Base-by-base conservation (phyloP, 441 rosid species). In the Omphalea diandra region DNA sequence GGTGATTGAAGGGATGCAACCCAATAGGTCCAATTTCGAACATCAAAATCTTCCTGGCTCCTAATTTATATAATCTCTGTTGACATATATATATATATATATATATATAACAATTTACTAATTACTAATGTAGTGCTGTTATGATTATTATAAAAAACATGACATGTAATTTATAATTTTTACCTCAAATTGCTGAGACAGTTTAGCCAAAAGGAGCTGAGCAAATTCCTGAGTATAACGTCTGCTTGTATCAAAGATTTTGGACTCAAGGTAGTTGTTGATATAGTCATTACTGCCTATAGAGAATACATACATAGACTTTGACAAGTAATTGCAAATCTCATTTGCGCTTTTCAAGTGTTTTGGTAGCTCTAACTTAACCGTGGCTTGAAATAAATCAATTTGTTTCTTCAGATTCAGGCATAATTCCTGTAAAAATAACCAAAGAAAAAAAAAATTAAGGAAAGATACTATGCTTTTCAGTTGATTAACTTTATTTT, bases 11-110 rank as follows among this genome's bases (percentile, higher is more conserved):
- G 87, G 87, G 29, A 80, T 73, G 83, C 88, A 84, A n/a, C 1
- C 87, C 87, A 0, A 84, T 67, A 0, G 87, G 85, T 0, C 91
- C 91, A 22, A 87, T 38, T 56, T 80, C 85, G 31, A 69, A 73
- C 69, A 80, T 67, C n/a, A 83, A 69, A 0, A 84, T 64, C 71
- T 81, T 84, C 29, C 85, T 80, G 0, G 76, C 82, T 67, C 87
- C 90, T 52, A 61, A 14, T 2, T 36, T 59, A 15, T 81, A 71
- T 36, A 86, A 46, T 52, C 68, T 78, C 85, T 83, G 79, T 33
- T 38, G n/a, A 27, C 11, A 10, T 22, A 11, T n/a, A n/a, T n/a
- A n/a, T n/a, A n/a, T n/a, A n/a, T n/a, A n/a, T n/a, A n/a, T n/a
- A n/a, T n/a, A n/a, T n/a, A n/a, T n/a, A n/a, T n/a, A n/a, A n/a